These are phyloP conservation scores for Plasmopara muralis DNA, from an alignment of 352 stramenopile genomes.

Conservation along the genomic window DNA sequence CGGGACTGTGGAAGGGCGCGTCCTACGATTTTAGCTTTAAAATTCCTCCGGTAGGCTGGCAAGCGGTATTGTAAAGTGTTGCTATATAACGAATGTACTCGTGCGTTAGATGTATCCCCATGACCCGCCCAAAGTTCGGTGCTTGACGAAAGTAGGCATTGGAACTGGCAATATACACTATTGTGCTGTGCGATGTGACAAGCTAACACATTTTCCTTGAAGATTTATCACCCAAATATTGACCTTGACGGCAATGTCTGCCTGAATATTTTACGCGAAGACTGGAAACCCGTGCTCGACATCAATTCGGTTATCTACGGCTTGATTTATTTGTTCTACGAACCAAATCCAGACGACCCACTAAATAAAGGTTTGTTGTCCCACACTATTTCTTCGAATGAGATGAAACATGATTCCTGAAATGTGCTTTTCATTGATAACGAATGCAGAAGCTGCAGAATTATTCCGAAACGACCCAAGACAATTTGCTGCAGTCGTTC, in stretches of 20 bases:
- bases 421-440: not conserved
- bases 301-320: slow-evolving; percentile 99
- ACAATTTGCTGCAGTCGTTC: slow-evolving; percentile 89
- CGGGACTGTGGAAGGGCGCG: slow-evolving; percentile 95
- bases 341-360: slow-evolving; percentile 98
- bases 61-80: not conserved
- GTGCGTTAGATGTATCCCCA: slow-evolving; percentile 87
- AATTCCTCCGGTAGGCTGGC: slow-evolving; percentile 86
- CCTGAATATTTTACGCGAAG: slow-evolving; percentile 95
- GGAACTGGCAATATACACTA: not conserved
- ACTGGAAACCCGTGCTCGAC: slow-evolving; percentile 98
- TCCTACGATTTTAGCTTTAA: slow-evolving; percentile 97
- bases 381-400: not conserved
- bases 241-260: slow-evolving; percentile 98
- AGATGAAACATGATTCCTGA: not conserved
- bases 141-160: slow-evolving; percentile 84
- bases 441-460: slow-evolving; percentile 90
- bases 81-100: no score
- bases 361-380: slow-evolving; percentile 86
- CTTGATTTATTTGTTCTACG: slow-evolving; percentile 99
- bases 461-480: slow-evolving; percentile 92
- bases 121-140: slow-evolving; percentile 96
- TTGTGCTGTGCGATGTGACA: slow-evolving; percentile 4
- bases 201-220: slow-evolving; percentile 6
- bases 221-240: slow-evolving; percentile 99